Evolutionary conservation across 2,329 filamentous ascomycete species (phyloP).

Genomic region (Colletotrichum kahawae): DNA sequence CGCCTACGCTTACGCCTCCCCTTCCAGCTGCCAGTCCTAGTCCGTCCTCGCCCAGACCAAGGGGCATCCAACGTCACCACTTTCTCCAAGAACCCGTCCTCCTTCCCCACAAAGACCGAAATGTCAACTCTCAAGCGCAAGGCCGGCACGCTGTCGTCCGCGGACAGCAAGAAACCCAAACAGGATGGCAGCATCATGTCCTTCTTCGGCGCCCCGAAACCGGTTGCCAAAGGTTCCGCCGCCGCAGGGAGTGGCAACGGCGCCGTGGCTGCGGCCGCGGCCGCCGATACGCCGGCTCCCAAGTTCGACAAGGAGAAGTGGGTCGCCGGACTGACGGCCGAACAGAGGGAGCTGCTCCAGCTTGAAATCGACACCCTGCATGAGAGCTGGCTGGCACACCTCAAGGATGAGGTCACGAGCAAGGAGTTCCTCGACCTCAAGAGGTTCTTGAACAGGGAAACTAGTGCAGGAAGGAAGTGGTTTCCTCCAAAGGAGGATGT

Average conservation of each 20-base stretch:
- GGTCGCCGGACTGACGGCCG: slow-evolving; percentile 77
- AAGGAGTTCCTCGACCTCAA: slow-evolving; percentile 88
- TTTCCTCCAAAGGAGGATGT: slow-evolving; percentile 90
- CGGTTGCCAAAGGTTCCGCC: slow-evolving; percentile 28
- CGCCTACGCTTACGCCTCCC: background rate
- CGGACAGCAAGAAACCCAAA: slow-evolving; percentile 73
- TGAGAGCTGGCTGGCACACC: slow-evolving; percentile 86
- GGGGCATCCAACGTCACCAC: background rate
- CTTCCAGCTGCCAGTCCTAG: background rate
- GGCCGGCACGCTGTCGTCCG: slow-evolving; percentile 47
- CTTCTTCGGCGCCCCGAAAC: slow-evolving; percentile 81
- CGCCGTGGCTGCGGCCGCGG: slow-evolving; percentile 12
- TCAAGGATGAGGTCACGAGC: slow-evolving; percentile 84
- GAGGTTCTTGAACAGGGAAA: slow-evolving; percentile 82
- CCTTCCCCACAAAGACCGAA: slow-evolving; percentile 5
- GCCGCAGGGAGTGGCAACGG: background rate
- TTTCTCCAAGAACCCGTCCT: background rate
- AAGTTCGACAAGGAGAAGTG: slow-evolving; percentile 92
- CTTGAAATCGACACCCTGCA: slow-evolving; percentile 93
- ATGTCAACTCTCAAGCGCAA: slow-evolving; percentile 73
- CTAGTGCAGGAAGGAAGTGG: slow-evolving; percentile 73
- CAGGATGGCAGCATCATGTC: slow-evolving; percentile 82
- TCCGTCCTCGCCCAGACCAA: background rate
- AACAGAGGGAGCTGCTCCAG: slow-evolving; percentile 82
- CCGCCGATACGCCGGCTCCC: slow-evolving; percentile 35